phyloP scores from a whole-genome alignment of 2,329 filamentous ascomycete species.

The Talaromyces atroroseus region DNA sequence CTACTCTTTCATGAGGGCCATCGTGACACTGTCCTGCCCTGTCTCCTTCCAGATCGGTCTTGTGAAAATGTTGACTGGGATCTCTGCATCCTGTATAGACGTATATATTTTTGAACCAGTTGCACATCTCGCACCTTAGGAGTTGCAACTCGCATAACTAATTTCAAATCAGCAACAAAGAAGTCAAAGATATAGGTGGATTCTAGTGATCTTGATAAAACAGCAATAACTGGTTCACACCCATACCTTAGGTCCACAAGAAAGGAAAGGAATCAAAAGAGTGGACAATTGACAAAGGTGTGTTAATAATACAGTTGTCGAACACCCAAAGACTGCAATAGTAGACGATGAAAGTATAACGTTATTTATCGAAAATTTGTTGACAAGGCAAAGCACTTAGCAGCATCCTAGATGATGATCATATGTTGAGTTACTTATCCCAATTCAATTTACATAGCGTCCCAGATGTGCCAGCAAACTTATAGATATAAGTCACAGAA shows the following conservation, averaged over 20 bases:
- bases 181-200: not conserved
- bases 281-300: not conserved
- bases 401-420: not conserved
- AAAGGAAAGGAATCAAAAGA: not conserved
- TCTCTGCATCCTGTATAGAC: conserved; percentile 67
- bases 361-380: not conserved
- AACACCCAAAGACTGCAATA: not conserved
- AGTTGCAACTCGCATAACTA: not conserved
- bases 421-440: not conserved
- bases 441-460: not conserved
- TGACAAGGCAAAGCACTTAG: not conserved
- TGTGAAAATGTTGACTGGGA: conserved; percentile 65
- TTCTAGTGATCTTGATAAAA: not conserved
- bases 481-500: not conserved
- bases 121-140: conserved; percentile 39
- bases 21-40: conserved; percentile 54
- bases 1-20: conserved; percentile 68
- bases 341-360: not conserved
- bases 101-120: conserved; percentile 70
- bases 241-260: not conserved
- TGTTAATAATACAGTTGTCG: not conserved
- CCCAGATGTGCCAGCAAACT: not conserved
- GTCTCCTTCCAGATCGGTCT: conserved; percentile 60
- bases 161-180: not conserved
- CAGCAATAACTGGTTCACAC: not conserved